Evolutionary conservation across 2,329 filamentous ascomycete species (phyloP).

Genomic region (Cadophora malorum): DNA sequence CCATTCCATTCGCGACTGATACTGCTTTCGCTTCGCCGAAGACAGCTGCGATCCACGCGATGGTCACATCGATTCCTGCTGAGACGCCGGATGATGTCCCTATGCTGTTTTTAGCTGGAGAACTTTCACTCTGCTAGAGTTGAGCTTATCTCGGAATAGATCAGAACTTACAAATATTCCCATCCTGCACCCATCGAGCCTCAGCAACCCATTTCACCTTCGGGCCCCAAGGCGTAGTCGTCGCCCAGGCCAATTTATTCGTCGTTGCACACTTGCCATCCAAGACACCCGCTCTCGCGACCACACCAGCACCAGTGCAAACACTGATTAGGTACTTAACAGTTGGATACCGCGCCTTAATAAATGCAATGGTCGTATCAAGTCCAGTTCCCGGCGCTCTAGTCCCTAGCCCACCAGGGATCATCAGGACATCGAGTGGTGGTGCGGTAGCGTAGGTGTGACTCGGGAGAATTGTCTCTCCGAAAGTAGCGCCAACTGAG

Average conservation of each 20-base stretch:
- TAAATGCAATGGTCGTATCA: neutral
- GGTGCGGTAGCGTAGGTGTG: conserved; percentile 21
- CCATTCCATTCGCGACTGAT: conserved; percentile 16
- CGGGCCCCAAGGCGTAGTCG: neutral
- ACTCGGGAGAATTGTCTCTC: conserved; percentile 15
- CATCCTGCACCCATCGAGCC: conserved; percentile 14
- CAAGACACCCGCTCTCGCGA: conserved; percentile 9
- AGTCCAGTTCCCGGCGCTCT: conserved; percentile 4
- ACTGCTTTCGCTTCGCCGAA: conserved; percentile 14
- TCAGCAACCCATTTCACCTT: conserved; percentile 14
- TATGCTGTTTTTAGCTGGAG: neutral
- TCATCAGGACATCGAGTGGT: conserved; percentile 16
- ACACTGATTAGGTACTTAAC: conserved; percentile 63
- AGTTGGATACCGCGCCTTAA: conserved; percentile 1
- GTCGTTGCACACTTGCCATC: conserved; percentile 18
- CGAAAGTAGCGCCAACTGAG: conserved; percentile 3
- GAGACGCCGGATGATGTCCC: conserved; percentile 4
- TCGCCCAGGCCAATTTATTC: conserved; percentile 17
- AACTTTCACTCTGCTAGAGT: too few species aligned
- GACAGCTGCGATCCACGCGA: conserved; percentile 16
- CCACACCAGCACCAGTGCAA: conserved; percentile 65
- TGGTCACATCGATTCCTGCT: conserved; percentile 19
- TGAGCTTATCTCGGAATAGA: too few species aligned
- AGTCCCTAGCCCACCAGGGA: conserved; percentile 18
- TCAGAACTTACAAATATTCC: neutral